These are phyloP conservation scores for Magnusiomyces clavatus DNA, from an alignment of 1,139 yeast species.

Conservation along the genomic window DNA sequence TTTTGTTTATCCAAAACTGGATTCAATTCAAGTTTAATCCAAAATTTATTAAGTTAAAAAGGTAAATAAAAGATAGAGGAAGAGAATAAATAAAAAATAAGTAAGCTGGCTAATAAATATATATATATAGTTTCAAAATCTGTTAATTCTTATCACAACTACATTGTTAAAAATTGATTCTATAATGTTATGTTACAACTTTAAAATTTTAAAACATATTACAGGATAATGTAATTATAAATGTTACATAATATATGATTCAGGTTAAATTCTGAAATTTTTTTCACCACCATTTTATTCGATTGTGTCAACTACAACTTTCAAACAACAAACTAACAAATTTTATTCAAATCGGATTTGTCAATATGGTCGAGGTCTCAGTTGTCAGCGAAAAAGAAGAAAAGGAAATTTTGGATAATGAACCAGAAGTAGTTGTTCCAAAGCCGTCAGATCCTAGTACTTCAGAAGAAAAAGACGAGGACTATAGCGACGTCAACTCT, in stretches of 20 bases:
- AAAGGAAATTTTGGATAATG: slow-evolving; percentile 11
- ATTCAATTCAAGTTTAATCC: too few species aligned
- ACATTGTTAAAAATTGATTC: neutral
- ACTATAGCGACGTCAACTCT: slow-evolving; percentile 16
- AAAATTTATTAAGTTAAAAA: neutral
- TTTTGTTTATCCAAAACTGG: too few species aligned
- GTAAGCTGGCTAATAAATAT: too few species aligned
- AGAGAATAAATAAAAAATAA: neutral
- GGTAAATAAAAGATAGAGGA: neutral
- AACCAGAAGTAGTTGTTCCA: neutral
- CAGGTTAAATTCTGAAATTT: neutral
- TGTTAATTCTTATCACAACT: neutral
- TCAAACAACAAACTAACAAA: too few species aligned
- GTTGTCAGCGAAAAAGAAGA: slow-evolving; percentile 42
- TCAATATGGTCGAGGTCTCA: slow-evolving; percentile 61
- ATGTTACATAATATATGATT: neutral
- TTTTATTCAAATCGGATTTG: neutral
- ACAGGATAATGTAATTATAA: neutral
- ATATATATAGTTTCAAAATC: too few species aligned
- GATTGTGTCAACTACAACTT: too few species aligned
- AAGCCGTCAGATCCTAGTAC: slow-evolving; percentile 1
- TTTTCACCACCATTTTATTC: neutral
- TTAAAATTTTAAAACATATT: too few species aligned
- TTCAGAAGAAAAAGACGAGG: slow-evolving; percentile 12
- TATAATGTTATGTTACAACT: too few species aligned